Conservation (phyloP, 805 yeast species). For the Henningerozyma blattae region DNA sequence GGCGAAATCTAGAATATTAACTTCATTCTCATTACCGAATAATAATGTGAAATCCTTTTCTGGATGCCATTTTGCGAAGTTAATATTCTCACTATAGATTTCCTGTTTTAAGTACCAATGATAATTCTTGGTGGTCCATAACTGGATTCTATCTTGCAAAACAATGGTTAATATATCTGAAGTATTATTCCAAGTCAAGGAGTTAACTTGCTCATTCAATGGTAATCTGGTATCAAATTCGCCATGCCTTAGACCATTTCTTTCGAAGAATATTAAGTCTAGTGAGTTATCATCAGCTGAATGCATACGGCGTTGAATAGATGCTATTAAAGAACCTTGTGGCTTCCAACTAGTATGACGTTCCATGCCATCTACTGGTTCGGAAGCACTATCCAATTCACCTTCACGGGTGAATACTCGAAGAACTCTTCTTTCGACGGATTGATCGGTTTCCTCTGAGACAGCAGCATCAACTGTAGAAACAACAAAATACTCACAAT, state of each 20-base stretch:
- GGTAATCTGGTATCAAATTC: slow-evolving; percentile 62
- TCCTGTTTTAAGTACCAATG: slow-evolving; percentile 94
- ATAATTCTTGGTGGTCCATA: slow-evolving; percentile 88
- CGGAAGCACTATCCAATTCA: slow-evolving; percentile 66
- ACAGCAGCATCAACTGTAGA: slow-evolving; percentile 44
- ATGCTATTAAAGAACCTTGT: slow-evolving; percentile 76
- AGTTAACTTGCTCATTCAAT: slow-evolving; percentile 35
- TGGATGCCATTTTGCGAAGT: slow-evolving; percentile 68
- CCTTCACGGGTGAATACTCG: slow-evolving; percentile 79
- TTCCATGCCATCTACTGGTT: slow-evolving; percentile 78
- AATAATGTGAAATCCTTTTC: slow-evolving; percentile 73
- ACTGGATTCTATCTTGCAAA: slow-evolving; percentile 49
- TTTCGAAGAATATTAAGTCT: slow-evolving; percentile 69
- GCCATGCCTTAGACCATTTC: slow-evolving; percentile 87
- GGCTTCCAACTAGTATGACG: slow-evolving; percentile 78
- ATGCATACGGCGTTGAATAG: slow-evolving; percentile 50
- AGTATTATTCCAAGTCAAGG: slow-evolving; percentile 68
- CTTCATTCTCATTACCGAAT: slow-evolving; percentile 39
- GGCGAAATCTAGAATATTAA: slow-evolving; percentile 60
- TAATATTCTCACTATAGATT: slow-evolving; percentile 27
- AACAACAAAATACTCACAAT: slow-evolving; percentile 71
- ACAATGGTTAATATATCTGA: slow-evolving; percentile 70
- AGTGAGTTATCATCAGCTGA: slow-evolving; percentile 31
- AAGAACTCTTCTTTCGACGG: slow-evolving; percentile 53
- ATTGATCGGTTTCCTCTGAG: slow-evolving; percentile 23